A percentile compares a stretch with the other conserved stretches of the same genome.
Conservation (phyloP, 768 basidiomycete genomes). For the Russula griseocarnosa region DNA sequence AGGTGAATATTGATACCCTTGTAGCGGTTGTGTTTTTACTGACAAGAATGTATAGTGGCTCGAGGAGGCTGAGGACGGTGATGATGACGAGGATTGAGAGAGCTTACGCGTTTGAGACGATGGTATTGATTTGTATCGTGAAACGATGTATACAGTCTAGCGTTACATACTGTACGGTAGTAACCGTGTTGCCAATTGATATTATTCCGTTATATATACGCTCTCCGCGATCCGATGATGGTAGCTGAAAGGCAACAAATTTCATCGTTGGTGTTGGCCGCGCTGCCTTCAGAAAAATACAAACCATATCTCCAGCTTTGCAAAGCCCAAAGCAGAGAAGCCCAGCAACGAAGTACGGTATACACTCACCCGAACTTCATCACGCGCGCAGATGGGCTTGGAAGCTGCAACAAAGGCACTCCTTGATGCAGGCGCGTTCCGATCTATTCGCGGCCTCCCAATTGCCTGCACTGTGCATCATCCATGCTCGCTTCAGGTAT, state of each 20-base stretch:
- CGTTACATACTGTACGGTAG: no score
- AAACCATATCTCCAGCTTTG: conserved; percentile 10
- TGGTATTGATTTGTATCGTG: neutral
- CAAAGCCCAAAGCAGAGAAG: conserved; percentile 51
- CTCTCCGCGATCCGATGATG: neutral
- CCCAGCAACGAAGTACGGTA: conserved; percentile 59
- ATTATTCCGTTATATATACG: no score
- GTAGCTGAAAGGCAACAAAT: conserved; percentile 8
- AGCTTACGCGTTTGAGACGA: neutral
- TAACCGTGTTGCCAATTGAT: no score
- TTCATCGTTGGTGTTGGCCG: conserved; percentile 72
- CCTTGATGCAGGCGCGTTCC: conserved; percentile 64
- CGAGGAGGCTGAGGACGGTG: conserved; percentile 81
- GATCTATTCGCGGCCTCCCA: neutral
- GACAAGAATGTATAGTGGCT: conserved; percentile 61
- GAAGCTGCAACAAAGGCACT: conserved; percentile 86
- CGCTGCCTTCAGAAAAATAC: conserved; percentile 72
- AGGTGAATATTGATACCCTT: conserved; percentile 45
- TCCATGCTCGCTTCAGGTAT: conserved; percentile 50
- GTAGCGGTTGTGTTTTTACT: neutral
- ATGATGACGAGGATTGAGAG: conserved; percentile 42
- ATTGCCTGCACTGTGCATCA: no score
- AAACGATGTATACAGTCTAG: neutral
- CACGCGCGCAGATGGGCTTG: conserved; percentile 64
- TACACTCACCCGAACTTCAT: neutral